phyloP scores from a whole-genome alignment of 352 stramenopile genomes.

The Poterioochromonas sp. region DNA sequence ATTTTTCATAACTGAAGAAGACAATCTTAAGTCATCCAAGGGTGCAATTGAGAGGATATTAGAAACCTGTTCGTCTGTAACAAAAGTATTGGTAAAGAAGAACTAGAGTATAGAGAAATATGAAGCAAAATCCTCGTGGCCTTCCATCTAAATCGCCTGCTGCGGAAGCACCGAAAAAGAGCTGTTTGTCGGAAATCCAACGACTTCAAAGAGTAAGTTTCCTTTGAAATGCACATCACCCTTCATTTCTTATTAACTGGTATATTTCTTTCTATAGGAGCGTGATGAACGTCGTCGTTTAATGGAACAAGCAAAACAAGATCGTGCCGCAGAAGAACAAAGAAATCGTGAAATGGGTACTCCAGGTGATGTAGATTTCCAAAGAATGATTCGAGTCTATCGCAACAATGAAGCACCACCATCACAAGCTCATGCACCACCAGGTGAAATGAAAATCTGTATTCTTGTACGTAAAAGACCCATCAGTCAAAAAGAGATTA shows the following conservation, averaged over 20 bases:
- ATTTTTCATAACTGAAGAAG: no score
- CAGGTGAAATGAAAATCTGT: constrained; percentile 54
- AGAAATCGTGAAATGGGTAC: constrained; percentile 55
- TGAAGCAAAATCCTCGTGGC: no score
- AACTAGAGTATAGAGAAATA: no score
- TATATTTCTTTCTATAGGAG: not conserved
- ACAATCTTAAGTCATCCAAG: no score
- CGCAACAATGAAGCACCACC: constrained; percentile 46
- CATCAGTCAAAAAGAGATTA: constrained; percentile 57
- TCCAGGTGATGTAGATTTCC: constrained; percentile 68
- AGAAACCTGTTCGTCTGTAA: no score
- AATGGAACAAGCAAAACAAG: constrained; percentile 42
- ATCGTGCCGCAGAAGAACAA: constrained; percentile 48
- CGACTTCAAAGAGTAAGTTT: constrained; percentile 12
- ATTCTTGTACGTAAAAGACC: constrained; percentile 66
- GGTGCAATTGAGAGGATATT: no score
- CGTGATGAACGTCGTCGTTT: not conserved
- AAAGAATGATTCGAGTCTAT: constrained; percentile 59
- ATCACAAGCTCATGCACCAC: constrained; percentile 22
- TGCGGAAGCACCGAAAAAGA: not conserved
- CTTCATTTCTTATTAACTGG: not conserved
- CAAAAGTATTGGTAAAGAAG: no score
- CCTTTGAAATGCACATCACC: not conserved
- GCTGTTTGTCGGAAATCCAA: constrained; percentile 29
- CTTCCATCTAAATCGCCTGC: not conserved